phyloP scores from a whole-genome alignment of 2,329 filamentous ascomycete species.

The Hypoxylon sp. region DNA sequence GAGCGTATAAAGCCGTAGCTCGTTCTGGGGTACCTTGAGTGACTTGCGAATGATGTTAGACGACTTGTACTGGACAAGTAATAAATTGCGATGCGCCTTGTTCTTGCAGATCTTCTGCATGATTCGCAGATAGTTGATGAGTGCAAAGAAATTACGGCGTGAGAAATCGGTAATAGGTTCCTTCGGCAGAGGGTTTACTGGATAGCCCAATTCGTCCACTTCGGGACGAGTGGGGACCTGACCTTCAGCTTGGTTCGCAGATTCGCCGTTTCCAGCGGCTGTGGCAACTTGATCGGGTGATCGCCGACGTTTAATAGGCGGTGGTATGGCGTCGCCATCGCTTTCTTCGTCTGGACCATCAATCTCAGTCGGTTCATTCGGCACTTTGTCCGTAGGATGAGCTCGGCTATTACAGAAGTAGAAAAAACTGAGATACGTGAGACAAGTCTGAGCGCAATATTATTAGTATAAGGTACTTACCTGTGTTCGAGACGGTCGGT shows the following conservation, averaged over 20 bases:
- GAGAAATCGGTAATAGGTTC: constrained; percentile 91
- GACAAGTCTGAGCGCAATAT: constrained; percentile 8
- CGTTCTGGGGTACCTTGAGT: constrained; percentile 89
- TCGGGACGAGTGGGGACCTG: constrained; percentile 65
- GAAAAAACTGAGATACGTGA: constrained; percentile 78
- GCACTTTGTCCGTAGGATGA: constrained; percentile 52
- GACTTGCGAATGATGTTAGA: constrained; percentile 92
- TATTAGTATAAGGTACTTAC: constrained; percentile 62
- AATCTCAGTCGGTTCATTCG: constrained; percentile 52
- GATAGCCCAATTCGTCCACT: constrained; percentile 91
- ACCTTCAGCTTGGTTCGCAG: constrained; percentile 54
- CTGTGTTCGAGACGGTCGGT: constrained; percentile 86
- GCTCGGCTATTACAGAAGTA: constrained; percentile 79
- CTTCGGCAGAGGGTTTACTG: constrained; percentile 76
- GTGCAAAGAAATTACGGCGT: constrained; percentile 93
- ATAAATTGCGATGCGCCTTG: constrained; percentile 93
- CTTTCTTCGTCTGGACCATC: constrained; percentile 65
- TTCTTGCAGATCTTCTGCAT: constrained; percentile 98
- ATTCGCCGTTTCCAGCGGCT: constrained; percentile 49
- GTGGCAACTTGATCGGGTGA: constrained; percentile 59
- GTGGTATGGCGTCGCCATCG: constrained; percentile 85
- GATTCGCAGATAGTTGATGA: constrained; percentile 94
- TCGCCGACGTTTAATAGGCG: constrained; percentile 79
- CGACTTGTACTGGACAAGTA: constrained; percentile 96
- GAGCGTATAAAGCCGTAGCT: constrained; percentile 91